These are phyloP conservation scores for Phytophthora tubulina DNA, from an alignment of 352 stramenopile genomes.

Conservation along the genomic window DNA sequence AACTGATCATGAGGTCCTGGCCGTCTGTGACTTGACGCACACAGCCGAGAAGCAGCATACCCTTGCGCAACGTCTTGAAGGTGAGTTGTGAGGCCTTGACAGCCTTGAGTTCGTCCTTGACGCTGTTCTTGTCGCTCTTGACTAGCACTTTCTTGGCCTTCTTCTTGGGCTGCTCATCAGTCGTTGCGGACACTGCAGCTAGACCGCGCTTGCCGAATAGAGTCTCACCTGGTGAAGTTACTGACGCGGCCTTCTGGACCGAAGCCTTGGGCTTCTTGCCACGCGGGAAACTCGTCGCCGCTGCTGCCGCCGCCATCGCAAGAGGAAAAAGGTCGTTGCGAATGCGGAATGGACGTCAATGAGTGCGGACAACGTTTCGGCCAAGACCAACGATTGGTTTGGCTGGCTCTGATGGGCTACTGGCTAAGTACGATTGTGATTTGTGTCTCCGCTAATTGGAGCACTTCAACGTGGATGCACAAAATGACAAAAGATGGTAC, in stretches of 20 bases:
- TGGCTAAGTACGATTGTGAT: neutral
- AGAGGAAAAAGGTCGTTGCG: slow-evolving; percentile 3
- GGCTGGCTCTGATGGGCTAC: neutral
- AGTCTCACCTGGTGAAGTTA: slow-evolving; percentile 38
- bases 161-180: slow-evolving; percentile 40
- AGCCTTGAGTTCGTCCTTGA: slow-evolving; percentile 46
- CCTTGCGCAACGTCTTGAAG: slow-evolving; percentile 80
- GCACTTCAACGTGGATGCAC: too few species aligned
- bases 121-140: slow-evolving; percentile 3
- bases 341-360: slow-evolving; percentile 19
- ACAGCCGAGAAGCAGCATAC: slow-evolving; percentile 85
- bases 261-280: slow-evolving; percentile 63
- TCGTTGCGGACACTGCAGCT: slow-evolving; percentile 33
- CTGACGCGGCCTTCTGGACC: slow-evolving; percentile 50
- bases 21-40: slow-evolving; percentile 91
- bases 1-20: slow-evolving; percentile 82
- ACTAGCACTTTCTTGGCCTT: slow-evolving; percentile 37
- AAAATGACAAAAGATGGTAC: too few species aligned
- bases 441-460: too few species aligned
- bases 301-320: slow-evolving; percentile 35
- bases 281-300: slow-evolving; percentile 72
- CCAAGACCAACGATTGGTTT: slow-evolving; percentile 29
- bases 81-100: slow-evolving; percentile 54
- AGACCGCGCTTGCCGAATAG: slow-evolving; percentile 86
- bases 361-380: slow-evolving; percentile 26